phyloP scores from a whole-genome alignment of 352 stramenopile genomes.

The Phytophthora sp. region DNA sequence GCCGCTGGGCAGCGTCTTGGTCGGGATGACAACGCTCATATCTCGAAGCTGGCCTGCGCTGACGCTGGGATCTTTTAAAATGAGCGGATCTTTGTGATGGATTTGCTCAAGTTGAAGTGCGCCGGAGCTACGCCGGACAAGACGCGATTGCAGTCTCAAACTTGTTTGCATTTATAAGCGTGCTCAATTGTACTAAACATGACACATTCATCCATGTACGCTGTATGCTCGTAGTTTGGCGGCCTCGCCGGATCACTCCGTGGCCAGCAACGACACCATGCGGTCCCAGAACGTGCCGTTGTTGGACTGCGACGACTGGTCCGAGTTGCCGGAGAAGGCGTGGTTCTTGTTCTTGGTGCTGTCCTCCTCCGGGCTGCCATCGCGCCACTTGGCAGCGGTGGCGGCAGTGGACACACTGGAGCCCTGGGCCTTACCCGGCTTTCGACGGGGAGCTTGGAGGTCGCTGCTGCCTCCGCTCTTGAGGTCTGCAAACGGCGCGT shows the following conservation, averaged over 20 bases:
- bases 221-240: not conserved
- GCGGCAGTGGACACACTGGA: slow-evolving; percentile 10
- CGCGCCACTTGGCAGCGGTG: slow-evolving; percentile 41
- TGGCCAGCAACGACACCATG: slow-evolving; percentile 47
- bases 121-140: no score
- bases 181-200: slow-evolving; percentile 4
- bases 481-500: slow-evolving; percentile 27
- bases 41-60: not conserved
- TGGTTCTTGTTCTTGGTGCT: slow-evolving; percentile 15
- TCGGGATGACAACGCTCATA: slow-evolving; percentile 27
- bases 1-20: slow-evolving; percentile 49
- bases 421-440: slow-evolving; percentile 1
- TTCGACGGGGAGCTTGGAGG: slow-evolving; percentile 7
- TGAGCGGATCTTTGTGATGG: slow-evolving; percentile 5
- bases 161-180: no score
- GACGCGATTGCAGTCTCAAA: no score
- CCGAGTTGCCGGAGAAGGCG: slow-evolving; percentile 30
- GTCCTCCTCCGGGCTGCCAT: slow-evolving; percentile 33
- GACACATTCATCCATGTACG: slow-evolving; percentile 9
- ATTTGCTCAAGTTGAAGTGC: no score
- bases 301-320: slow-evolving; percentile 45
- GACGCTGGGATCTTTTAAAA: slow-evolving; percentile 7
- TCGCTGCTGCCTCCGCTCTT: slow-evolving; percentile 11
- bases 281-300: slow-evolving; percentile 54
- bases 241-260: slow-evolving; percentile 2